phyloP scores from a whole-genome alignment of 495 filamentous ascomycete species.

The Penicillium simplicissimum region DNA sequence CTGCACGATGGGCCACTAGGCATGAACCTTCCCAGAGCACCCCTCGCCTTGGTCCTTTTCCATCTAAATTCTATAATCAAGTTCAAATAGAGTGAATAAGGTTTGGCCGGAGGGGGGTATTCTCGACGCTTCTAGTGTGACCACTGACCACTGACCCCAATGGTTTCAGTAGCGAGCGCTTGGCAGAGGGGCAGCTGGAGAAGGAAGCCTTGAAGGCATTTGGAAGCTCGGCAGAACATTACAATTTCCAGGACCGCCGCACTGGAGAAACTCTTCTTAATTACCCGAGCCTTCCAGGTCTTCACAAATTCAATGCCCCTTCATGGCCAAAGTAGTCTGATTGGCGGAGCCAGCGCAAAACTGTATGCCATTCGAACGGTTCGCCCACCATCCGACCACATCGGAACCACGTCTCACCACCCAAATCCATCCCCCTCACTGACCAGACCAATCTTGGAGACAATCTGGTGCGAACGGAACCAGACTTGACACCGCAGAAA shows the following conservation, averaged over 20 bases:
- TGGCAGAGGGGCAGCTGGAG: slow-evolving; percentile 6
- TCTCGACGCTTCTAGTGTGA: not conserved
- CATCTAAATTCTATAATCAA: not conserved
- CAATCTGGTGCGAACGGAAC: not conserved
- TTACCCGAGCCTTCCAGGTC: not conserved
- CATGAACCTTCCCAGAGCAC: not conserved
- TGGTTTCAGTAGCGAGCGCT: not conserved
- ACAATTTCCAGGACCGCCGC: not conserved
- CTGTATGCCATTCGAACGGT: not conserved
- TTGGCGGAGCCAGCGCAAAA: slow-evolving; percentile 8
- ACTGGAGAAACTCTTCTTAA: not conserved
- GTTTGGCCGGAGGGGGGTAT: not conserved
- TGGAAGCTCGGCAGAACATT: not conserved
- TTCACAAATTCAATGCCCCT: too few relatives aligned
- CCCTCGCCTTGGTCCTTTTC: too few relatives aligned
- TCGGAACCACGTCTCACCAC: not conserved
- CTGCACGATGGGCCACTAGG: too few relatives aligned
- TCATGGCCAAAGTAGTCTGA: slow-evolving; percentile 17
- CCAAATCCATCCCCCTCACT: not conserved
- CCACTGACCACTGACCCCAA: slow-evolving; percentile 6
- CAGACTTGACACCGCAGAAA: not conserved
- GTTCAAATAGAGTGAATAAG: not conserved
- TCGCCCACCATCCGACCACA: not conserved
- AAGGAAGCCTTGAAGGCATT: not conserved
- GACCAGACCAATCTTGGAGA: not conserved